phyloP scores from a whole-genome alignment of 495 filamentous ascomycete species.

The Bryoglossum gracile region DNA sequence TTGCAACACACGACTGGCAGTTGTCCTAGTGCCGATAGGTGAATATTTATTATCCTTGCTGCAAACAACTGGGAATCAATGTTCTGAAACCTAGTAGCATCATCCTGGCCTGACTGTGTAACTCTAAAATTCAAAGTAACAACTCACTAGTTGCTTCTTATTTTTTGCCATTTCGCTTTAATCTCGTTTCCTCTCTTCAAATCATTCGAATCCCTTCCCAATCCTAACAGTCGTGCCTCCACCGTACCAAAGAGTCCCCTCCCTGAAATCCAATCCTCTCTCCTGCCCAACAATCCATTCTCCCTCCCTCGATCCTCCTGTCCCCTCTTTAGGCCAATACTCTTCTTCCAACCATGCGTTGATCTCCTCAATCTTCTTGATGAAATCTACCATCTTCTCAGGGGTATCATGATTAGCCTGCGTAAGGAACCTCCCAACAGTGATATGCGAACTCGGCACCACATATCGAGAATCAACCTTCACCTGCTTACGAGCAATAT shows the following conservation, averaged over 20 bases:
- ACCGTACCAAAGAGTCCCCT: conserved; percentile 78
- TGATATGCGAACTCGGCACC: conserved; percentile 82
- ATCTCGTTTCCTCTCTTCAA: too few species aligned
- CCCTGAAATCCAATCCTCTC: conserved; percentile 60
- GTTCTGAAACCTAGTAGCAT: too few species aligned
- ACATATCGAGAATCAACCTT: conserved; percentile 67
- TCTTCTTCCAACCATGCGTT: conserved; percentile 61
- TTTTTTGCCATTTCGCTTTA: too few species aligned
- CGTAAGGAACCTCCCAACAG: conserved; percentile 70
- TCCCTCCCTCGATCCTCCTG: conserved; percentile 25
- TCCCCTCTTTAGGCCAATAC: conserved; percentile 53
- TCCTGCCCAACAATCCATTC: conserved; percentile 75
- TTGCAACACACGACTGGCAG: too few species aligned
- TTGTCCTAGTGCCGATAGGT: too few species aligned
- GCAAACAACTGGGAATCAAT: too few species aligned
- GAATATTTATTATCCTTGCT: too few species aligned
- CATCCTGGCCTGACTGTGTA: too few species aligned
- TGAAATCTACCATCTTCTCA: conserved; percentile 48
- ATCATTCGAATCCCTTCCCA: conserved; percentile 58
- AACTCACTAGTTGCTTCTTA: too few species aligned
- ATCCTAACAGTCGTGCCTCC: conserved; percentile 55
- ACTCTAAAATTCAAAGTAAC: too few species aligned
- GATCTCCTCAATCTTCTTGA: conserved; percentile 63
- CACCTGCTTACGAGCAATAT: conserved; percentile 45
- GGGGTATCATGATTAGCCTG: conserved; percentile 36